Conservation (phyloP, 768 basidiomycete species). For the Pluteus cervinus region DNA sequence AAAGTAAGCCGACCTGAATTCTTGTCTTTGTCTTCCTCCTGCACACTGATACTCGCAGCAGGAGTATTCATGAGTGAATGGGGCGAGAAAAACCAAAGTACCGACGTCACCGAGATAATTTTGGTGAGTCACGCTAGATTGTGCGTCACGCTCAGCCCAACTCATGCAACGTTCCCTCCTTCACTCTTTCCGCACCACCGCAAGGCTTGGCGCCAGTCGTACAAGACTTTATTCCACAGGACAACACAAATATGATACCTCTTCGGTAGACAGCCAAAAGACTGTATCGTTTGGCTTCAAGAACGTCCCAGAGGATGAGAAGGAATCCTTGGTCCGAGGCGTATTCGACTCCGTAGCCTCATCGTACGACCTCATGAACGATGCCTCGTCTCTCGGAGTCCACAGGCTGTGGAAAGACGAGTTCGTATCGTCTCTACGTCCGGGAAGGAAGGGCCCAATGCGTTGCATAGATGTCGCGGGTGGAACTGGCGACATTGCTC, state of each 20-base stretch:
- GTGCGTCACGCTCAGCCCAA: background rate
- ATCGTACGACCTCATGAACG: conserved; percentile 97
- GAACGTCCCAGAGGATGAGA: conserved; percentile 78
- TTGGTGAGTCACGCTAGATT: background rate
- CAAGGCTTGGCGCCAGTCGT: too few species aligned
- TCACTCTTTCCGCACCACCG: too few species aligned
- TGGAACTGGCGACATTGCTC: conserved; percentile 95
- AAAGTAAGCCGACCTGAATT: background rate
- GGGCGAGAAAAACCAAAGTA: background rate
- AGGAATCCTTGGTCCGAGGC: conserved; percentile 85
- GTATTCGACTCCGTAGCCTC: conserved; percentile 97
- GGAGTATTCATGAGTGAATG: too few species aligned
- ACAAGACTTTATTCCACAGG: background rate
- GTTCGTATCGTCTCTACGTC: conserved; percentile 69
- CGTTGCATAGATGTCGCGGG: conserved; percentile 95
- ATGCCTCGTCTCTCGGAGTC: conserved; percentile 94
- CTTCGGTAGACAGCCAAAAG: conserved; percentile 17
- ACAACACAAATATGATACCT: background rate
- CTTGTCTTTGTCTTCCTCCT: conserved; percentile 4
- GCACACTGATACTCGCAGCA: too few species aligned
- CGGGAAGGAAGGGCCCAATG: conserved; percentile 67
- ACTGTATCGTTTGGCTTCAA: conserved; percentile 93
- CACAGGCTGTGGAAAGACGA: conserved; percentile 97
- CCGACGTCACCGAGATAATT: background rate
- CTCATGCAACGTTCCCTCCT: too few species aligned